Evolutionary conservation across 2,329 filamentous ascomycete species (phyloP), one percentile per base, ranked within the genome.

Genomic region (Rutstroemia sp.): DNA sequence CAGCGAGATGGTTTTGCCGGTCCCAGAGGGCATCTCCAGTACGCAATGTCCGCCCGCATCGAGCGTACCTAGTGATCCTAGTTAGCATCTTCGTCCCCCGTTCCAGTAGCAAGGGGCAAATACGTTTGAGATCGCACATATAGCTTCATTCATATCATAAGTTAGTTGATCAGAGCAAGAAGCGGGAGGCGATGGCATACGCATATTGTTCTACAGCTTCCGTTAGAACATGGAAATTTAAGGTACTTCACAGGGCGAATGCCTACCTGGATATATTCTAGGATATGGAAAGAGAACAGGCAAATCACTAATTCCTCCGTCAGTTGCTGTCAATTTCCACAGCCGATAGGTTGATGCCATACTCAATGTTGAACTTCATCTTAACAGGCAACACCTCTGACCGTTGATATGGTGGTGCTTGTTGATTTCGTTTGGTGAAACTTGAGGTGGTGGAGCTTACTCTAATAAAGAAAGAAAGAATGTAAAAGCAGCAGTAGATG

Each of bases 11-110:
- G 94, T 99, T 77, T 99, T 99, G 60, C 94, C 94, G 23, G 94
- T 99, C 45, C 94, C 94, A 58, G 94, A 99, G 72, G 94, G 94
- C 94, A 99, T 99, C 75, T 99, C 94, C 65, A 99, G 76, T 21
- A 99, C 92, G 71, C 92, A 96, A 74, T 99, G 91, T 59, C 94
- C 95, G 52, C 89, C 89, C 19, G 87, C 88, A 78, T 99, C 94
- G 67, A 99, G 86, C 19, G 94, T 97, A 72, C 77, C 74, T 76
- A 12, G 38, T 7, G 27, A 36, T 7, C 16, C n/a, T 48, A 8
- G 47, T 65, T 23, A 65, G 61, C 57, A 60, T 40, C 30, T 48
- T 38, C 27, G 49, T 36, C 16, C 23, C 38, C 42, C 16, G 42
- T 40, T 39, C 17, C 40, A 19, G 1, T 45, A 25, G 48, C 10